These are phyloP conservation scores for Aspergillus sp. DNA, from an alignment of 2,329 filamentous ascomycete genomes.

Conservation along the genomic window DNA sequence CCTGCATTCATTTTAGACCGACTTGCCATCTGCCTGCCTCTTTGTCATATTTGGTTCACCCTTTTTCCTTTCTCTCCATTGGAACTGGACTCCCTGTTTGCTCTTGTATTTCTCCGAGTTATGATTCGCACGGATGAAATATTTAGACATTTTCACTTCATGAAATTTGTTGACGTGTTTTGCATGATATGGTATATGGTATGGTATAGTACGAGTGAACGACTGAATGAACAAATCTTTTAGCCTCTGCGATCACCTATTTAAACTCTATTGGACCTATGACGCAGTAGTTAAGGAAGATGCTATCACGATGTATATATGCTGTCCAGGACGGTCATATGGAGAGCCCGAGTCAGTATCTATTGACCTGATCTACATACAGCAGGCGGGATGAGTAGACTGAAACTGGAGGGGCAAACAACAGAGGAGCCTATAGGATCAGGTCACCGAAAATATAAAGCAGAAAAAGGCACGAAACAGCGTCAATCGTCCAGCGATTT, in stretches of 20 bases:
- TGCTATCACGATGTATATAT: background rate
- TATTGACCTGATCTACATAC: too few species aligned
- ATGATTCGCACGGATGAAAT: background rate
- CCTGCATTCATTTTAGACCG: background rate
- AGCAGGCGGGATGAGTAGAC: too few species aligned
- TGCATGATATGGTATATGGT: conserved; percentile 6
- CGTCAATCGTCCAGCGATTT: background rate
- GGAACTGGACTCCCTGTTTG: conserved; percentile 11
- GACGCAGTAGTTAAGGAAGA: background rate
- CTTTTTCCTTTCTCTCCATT: background rate
- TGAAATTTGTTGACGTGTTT: conserved; percentile 13
- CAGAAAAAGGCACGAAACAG: background rate
- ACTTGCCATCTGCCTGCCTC: background rate
- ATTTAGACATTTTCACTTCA: conserved; percentile 1
- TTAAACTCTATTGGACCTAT: background rate
- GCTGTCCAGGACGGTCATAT: background rate
- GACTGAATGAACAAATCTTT: conserved; percentile 35
- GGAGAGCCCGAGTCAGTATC: too few species aligned
- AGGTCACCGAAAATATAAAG: background rate
- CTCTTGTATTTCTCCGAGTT: background rate
- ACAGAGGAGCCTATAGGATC: too few species aligned
- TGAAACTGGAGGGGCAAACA: too few species aligned
- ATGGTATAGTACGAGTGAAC: conserved; percentile 33
- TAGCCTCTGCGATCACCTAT: background rate
- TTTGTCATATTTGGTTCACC: conserved; percentile 9